These are phyloP conservation scores for Amylostereum areolatum DNA, from an alignment of 1,284 basidiomycete species.

Conservation along the genomic window DNA sequence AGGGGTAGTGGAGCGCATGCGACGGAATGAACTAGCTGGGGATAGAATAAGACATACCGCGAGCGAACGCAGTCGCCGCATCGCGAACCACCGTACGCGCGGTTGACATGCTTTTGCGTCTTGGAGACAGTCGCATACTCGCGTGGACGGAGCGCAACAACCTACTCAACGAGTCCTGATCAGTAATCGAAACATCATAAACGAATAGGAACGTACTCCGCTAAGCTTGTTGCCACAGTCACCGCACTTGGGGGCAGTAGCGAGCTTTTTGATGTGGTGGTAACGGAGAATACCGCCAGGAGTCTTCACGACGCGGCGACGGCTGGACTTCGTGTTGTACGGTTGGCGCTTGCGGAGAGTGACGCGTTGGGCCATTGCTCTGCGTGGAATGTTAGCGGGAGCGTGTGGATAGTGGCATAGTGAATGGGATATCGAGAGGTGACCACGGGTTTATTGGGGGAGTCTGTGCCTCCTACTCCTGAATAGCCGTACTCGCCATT, in stretches of 20 bases:
- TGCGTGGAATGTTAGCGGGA: constrained; percentile 7
- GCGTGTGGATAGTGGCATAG: too few relatives aligned
- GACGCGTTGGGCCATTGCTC: constrained; percentile 94
- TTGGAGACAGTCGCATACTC: constrained; percentile 93
- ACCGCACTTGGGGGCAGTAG: constrained; percentile 92
- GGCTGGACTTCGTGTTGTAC: constrained; percentile 98
- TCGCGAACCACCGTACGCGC: constrained; percentile 94
- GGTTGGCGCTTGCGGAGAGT: constrained; percentile 98
- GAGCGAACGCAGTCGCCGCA: constrained; percentile 91
- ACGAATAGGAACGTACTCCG: constrained; percentile 59
- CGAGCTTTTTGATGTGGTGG: constrained; percentile 86
- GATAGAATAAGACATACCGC: constrained; percentile 49
- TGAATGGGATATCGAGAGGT: too few relatives aligned
- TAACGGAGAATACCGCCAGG: constrained; percentile 91
- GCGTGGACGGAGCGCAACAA: constrained; percentile 89
- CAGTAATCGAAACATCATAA: too few relatives aligned
- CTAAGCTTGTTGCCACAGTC: constrained; percentile 91
- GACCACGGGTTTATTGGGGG: too few relatives aligned
- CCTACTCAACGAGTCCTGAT: constrained; percentile 35
- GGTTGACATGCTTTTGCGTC: constrained; percentile 89
- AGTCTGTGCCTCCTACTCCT: too few relatives aligned
- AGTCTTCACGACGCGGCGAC: constrained; percentile 94
- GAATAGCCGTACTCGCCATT: too few relatives aligned
- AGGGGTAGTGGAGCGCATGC: neutral
- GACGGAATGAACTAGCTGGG: neutral